These are phyloP conservation scores for Hyaloscypha hepaticicola DNA, from an alignment of 495 filamentous ascomycete species.

Conservation along the genomic window DNA sequence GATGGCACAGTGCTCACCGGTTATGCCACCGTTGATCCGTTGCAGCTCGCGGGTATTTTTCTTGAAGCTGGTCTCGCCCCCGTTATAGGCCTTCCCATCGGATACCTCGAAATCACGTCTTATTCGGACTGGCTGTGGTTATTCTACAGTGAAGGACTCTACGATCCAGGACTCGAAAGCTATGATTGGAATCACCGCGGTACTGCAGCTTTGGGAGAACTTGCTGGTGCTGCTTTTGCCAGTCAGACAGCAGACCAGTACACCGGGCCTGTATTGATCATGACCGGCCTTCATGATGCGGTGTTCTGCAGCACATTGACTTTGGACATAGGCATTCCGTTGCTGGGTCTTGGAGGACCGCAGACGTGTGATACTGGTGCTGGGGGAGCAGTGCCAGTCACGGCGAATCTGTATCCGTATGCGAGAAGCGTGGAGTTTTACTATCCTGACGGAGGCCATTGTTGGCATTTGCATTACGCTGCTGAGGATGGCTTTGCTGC, in stretches of 20 bases:
- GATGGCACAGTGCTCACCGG: conserved; percentile 60
- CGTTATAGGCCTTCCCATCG: conserved; percentile 4
- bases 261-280: conserved; percentile 14
- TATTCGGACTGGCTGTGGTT: conserved; percentile 16
- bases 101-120: conserved; percentile 26
- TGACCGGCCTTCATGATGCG: conserved; percentile 14
- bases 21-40: conserved; percentile 34
- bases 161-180: neutral
- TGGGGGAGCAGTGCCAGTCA: neutral
- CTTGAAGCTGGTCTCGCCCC: conserved; percentile 36
- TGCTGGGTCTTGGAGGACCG: neutral
- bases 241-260: neutral
- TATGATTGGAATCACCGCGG: conserved; percentile 12
- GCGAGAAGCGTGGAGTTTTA: conserved; percentile 33
- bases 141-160: conserved; percentile 44
- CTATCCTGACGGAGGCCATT: conserved; percentile 47
- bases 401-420: conserved; percentile 4
- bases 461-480: conserved; percentile 50
- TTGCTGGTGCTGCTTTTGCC: conserved; percentile 39
- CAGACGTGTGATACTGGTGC: neutral
- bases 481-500: conserved; percentile 41
- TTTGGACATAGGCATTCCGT: neutral
- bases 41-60: no score
- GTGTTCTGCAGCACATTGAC: conserved; percentile 33
- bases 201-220: conserved; percentile 20